Evolutionary conservation across 1,139 yeast species (phyloP).

Genomic region (Candida neerlandica): DNA sequence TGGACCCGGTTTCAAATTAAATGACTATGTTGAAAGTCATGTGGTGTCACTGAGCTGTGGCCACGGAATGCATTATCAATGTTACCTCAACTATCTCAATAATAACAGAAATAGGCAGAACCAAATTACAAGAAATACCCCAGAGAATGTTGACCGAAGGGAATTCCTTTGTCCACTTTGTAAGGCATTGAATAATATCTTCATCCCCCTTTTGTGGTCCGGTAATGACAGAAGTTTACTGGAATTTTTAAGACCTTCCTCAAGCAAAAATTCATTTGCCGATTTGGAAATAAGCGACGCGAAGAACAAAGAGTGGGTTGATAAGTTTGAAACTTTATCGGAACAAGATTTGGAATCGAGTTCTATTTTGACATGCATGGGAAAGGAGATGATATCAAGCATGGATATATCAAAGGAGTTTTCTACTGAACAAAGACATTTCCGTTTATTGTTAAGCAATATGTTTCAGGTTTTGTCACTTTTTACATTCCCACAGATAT

Average conservation of each 20-base stretch:
- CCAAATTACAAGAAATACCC: conserved; percentile 80
- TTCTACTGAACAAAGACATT: conserved; percentile 25
- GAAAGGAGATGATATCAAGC: conserved; percentile 30
- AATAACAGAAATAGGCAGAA: conserved; percentile 57
- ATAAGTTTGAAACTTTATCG: conserved; percentile 22
- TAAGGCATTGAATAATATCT: conserved; percentile 80
- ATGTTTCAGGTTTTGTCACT: conserved; percentile 40
- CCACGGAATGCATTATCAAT: conserved; percentile 87
- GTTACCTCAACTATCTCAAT: conserved; percentile 66
- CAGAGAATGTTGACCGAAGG: conserved; percentile 69
- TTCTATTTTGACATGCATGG: conserved; percentile 28
- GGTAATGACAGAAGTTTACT: conserved; percentile 38
- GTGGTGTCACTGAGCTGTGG: conserved; percentile 83
- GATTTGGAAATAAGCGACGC: conserved; percentile 15
- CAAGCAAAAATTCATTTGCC: conserved; percentile 13
- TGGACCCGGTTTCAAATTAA: conserved; percentile 72
- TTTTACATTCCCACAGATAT: conserved; percentile 43
- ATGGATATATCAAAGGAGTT: conserved; percentile 13
- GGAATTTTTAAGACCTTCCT: conserved; percentile 20
- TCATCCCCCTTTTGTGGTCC: conserved; percentile 69
- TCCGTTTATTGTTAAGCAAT: conserved; percentile 32
- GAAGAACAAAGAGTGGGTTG: conserved; percentile 30
- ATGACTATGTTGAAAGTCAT: conserved; percentile 42
- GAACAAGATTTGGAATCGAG: conserved; percentile 28
- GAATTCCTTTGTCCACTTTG: conserved; percentile 92